Percentiles rank a stretch among this genome's conserved stretches.
These are phyloP conservation scores for Leccinum pallidistipes DNA, from an alignment of 1,284 basidiomycete genomes.

Conservation along the genomic window DNA sequence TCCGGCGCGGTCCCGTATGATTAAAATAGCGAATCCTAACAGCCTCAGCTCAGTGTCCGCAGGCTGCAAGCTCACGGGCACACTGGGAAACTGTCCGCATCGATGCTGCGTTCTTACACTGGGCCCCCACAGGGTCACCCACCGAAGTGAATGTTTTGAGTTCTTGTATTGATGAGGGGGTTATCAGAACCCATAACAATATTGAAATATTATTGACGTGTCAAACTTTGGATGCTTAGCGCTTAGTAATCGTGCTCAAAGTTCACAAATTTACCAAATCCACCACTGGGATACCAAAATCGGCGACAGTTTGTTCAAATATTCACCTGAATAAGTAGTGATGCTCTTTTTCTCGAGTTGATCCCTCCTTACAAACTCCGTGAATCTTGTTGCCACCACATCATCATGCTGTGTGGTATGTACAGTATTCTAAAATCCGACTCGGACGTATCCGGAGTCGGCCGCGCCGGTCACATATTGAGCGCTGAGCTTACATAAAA, in stretches of 20 bases:
- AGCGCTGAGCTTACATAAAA: conserved; percentile 3
- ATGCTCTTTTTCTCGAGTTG: neutral
- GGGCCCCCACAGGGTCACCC: neutral
- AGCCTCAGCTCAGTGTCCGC: neutral
- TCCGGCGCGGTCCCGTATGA: neutral
- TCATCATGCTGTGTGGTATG: neutral
- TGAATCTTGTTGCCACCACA: conserved; percentile 10
- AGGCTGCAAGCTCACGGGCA: neutral
- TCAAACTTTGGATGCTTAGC: neutral
- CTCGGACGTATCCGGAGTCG: neutral
- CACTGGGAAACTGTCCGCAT: no score
- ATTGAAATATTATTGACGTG: neutral
- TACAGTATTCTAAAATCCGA: neutral
- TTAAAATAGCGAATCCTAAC: neutral
- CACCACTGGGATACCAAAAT: neutral
- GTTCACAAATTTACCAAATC: neutral
- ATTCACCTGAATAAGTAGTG: neutral
- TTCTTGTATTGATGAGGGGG: neutral
- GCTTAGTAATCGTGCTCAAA: neutral
- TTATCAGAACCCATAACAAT: neutral
- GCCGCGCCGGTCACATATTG: neutral
- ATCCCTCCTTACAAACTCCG: neutral
- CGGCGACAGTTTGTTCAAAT: neutral
- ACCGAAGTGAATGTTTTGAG: neutral
- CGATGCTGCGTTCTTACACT: no score